Conservation (phyloP, 1,284 basidiomycete species). For the Neonothopanus nambi region DNA sequence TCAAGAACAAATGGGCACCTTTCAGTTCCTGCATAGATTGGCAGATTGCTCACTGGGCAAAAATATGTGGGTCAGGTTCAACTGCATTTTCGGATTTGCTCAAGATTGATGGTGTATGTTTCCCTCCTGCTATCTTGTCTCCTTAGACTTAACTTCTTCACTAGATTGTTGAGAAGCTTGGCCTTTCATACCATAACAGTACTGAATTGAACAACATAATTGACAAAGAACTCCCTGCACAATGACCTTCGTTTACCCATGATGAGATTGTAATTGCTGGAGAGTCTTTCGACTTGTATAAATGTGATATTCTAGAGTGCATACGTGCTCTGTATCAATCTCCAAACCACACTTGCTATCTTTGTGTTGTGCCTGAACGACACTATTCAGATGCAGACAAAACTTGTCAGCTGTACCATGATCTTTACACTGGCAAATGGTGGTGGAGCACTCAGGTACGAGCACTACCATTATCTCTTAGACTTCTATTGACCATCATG, state of each 20-base stretch:
- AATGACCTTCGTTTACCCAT: background rate
- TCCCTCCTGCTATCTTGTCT: background rate
- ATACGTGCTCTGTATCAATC: background rate
- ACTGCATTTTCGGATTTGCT: slow-evolving; percentile 22
- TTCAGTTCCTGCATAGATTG: no score
- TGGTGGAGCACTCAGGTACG: no score
- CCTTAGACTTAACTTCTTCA: slow-evolving; percentile 10
- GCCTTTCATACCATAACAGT: no score
- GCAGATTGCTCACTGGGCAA: slow-evolving; percentile 23
- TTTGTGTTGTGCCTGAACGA: background rate
- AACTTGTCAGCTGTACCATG: background rate
- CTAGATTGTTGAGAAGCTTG: background rate
- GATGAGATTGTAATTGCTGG: background rate
- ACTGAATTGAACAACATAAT: background rate
- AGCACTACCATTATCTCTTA: no score
- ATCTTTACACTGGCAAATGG: no score
- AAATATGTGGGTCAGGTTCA: slow-evolving; percentile 20
- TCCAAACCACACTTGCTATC: background rate
- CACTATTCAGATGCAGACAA: background rate
- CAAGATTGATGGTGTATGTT: slow-evolving; percentile 19
- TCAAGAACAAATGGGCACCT: no score
- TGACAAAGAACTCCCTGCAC: background rate
- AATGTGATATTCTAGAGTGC: no score
- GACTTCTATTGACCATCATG: background rate
- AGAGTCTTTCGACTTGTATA: background rate